These are phyloP conservation scores for Naganishia antarctica DNA, from an alignment of 768 basidiomycete genomes.

Conservation along the genomic window DNA sequence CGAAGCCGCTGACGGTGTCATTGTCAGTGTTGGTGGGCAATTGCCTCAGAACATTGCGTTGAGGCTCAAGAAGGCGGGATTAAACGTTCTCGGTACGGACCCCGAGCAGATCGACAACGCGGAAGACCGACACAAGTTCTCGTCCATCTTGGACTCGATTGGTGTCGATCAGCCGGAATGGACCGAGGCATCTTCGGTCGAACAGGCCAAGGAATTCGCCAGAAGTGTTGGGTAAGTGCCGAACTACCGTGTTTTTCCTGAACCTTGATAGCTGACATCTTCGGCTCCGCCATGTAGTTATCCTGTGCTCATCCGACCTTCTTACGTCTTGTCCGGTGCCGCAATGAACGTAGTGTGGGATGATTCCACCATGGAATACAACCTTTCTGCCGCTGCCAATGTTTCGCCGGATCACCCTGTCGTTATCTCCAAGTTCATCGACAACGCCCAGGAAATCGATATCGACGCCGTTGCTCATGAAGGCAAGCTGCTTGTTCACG, in stretches of 20 bases:
- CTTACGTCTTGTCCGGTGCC: slow-evolving; percentile 95
- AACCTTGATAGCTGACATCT: slow-evolving; percentile 19
- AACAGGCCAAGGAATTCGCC: slow-evolving; percentile 88
- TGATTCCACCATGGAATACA: slow-evolving; percentile 80
- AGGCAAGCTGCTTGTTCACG: slow-evolving; percentile 86
- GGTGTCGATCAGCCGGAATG: slow-evolving; percentile 97
- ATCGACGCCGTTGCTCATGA: slow-evolving; percentile 93
- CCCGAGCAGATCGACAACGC: slow-evolving; percentile 92
- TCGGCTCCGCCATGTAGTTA: slow-evolving; percentile 55
- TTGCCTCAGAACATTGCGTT: slow-evolving; percentile 98
- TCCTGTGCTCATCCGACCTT: slow-evolving; percentile 95
- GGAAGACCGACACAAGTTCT: slow-evolving; percentile 99
- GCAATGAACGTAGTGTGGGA: slow-evolving; percentile 99
- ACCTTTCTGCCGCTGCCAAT: slow-evolving; percentile 89
- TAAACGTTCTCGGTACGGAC: slow-evolving; percentile 93
- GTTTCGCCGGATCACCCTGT: slow-evolving; percentile 97
- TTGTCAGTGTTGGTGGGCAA: slow-evolving; percentile 97
- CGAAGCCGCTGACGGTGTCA: slow-evolving; percentile 83
- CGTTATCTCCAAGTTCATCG: slow-evolving; percentile 98
- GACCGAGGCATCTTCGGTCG: slow-evolving; percentile 81
- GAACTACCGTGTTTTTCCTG: background rate
- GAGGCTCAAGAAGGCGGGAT: slow-evolving; percentile 79
- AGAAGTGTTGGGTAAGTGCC: slow-evolving; percentile 66
- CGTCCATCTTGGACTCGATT: slow-evolving; percentile 85
- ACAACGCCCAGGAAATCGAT: slow-evolving; percentile 95